phyloP scores from a whole-genome alignment of 805 yeast genomes.

The Saccharomycopsis vini region DNA sequence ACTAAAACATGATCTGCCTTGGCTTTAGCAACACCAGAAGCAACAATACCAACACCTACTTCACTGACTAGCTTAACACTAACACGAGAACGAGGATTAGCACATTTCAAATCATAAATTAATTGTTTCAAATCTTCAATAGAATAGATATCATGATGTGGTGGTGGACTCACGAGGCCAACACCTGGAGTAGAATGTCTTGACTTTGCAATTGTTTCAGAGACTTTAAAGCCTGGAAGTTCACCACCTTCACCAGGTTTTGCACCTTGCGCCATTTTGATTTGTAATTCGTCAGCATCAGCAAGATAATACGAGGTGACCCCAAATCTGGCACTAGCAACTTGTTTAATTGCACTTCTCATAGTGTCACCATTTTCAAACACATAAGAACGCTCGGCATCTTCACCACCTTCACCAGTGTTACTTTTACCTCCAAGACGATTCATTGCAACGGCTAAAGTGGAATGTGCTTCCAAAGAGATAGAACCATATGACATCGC shows the following conservation, averaged over 20 bases:
- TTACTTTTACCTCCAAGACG: slow-evolving; percentile 95
- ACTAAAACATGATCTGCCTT: slow-evolving; percentile 94
- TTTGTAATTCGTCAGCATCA: slow-evolving; percentile 95
- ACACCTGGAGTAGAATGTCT: slow-evolving; percentile 96
- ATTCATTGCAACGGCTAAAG: slow-evolving; percentile 97
- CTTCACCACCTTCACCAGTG: slow-evolving; percentile 99
- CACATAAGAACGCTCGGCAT: slow-evolving; percentile 76
- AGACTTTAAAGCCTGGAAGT: slow-evolving; percentile 88
- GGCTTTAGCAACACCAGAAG: slow-evolving; percentile 98
- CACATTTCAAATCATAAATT: slow-evolving; percentile 91
- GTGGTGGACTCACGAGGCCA: slow-evolving; percentile 96
- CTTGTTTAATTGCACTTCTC: slow-evolving; percentile 98
- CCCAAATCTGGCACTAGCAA: slow-evolving; percentile 97
- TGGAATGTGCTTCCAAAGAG: slow-evolving; percentile 97
- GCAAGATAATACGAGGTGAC: slow-evolving; percentile 90
- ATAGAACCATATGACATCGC: slow-evolving; percentile 99
- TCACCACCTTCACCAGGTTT: slow-evolving; percentile 99
- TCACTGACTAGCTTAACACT: slow-evolving; percentile 95
- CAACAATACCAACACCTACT: slow-evolving; percentile 98
- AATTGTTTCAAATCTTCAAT: slow-evolving; percentile 96
- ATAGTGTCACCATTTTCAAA: slow-evolving; percentile 88
- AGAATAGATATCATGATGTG: slow-evolving; percentile 97
- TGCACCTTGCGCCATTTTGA: slow-evolving; percentile 99
- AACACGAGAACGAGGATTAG: slow-evolving; percentile 94
- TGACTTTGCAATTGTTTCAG: slow-evolving; percentile 81